Conservation (phyloP, 352 stramenopile genomes). For the Phytopythium aichiense region DNA sequence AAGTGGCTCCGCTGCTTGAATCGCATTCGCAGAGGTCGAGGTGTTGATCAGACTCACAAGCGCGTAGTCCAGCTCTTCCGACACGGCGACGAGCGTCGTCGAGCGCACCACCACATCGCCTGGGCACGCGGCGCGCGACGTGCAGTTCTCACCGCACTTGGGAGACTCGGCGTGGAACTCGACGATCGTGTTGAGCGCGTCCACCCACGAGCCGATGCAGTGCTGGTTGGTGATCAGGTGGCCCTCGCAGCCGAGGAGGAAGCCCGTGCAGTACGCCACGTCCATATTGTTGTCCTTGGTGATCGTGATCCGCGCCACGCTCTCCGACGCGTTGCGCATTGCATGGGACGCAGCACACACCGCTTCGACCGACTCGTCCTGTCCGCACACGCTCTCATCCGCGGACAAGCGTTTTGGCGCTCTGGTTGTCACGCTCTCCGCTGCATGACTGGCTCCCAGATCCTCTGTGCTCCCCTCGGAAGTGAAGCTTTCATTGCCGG, state of each 20-base stretch:
- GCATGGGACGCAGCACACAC: conserved; percentile 38
- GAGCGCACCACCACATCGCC: conserved; percentile 29
- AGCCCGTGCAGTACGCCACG: conserved; percentile 69
- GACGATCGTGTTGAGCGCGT: conserved; percentile 65
- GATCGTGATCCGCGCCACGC: conserved; percentile 62
- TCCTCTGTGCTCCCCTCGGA: neutral
- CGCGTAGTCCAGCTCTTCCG: conserved; percentile 48
- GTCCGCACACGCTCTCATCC: conserved; percentile 65
- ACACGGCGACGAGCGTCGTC: conserved; percentile 38
- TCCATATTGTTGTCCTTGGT: conserved; percentile 56
- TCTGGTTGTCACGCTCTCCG: conserved; percentile 16
- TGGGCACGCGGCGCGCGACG: conserved; percentile 23
- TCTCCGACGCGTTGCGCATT: conserved; percentile 37
- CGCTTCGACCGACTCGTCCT: conserved; percentile 67
- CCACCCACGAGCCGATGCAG: conserved; percentile 54
- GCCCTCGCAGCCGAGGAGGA: conserved; percentile 64
- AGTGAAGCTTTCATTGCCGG: neutral
- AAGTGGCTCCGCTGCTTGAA: conserved; percentile 12
- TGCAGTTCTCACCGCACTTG: conserved; percentile 33
- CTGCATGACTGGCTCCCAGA: conserved; percentile 16
- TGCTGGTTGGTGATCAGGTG: conserved; percentile 82
- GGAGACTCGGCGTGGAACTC: conserved; percentile 58
- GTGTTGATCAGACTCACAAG: conserved; percentile 52
- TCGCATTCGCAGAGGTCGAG: neutral
- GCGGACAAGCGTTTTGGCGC: conserved; percentile 10